Evolutionary conservation across 805 yeast genomes (phyloP).

Genomic region (Pichia membranifaciens): DNA sequence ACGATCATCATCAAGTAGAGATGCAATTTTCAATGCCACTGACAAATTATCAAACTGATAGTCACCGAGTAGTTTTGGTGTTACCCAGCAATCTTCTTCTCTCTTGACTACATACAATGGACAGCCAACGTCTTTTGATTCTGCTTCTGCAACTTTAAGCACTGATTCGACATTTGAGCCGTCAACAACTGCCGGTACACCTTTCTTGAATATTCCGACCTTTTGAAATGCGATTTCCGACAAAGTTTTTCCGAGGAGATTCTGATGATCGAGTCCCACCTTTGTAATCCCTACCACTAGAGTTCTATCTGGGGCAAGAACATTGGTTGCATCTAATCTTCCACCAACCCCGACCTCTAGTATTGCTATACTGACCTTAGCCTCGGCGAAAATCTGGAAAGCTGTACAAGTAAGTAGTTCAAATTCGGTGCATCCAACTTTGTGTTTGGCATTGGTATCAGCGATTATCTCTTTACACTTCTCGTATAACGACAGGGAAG

Average conservation of each 20-base stretch:
- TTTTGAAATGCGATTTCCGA: slow-evolving; percentile 67
- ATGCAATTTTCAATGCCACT: slow-evolving; percentile 56
- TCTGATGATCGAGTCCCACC: slow-evolving; percentile 82
- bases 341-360: slow-evolving; percentile 98
- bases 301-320: slow-evolving; percentile 39
- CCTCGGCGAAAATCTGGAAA: slow-evolving; percentile 59
- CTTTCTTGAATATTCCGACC: slow-evolving; percentile 74
- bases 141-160: slow-evolving; percentile 37
- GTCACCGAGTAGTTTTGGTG: slow-evolving; percentile 59
- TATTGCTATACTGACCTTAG: slow-evolving; percentile 64
- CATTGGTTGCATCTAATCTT: slow-evolving; percentile 81
- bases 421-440: slow-evolving; percentile 76
- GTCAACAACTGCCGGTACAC: slow-evolving; percentile 65
- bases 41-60: slow-evolving; percentile 70
- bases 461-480: slow-evolving; percentile 39
- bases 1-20: slow-evolving; percentile 23
- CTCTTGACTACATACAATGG: slow-evolving; percentile 18
- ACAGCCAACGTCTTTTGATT: slow-evolving; percentile 32
- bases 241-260: slow-evolving; percentile 62
- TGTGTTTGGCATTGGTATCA: slow-evolving; percentile 32
- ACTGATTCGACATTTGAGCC: slow-evolving; percentile 54
- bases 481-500: slow-evolving; percentile 41
- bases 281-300: slow-evolving; percentile 71
- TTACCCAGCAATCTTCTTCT: slow-evolving; percentile 1
- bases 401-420: slow-evolving; percentile 85